Evolutionary conservation across 2,329 filamentous ascomycete species (phyloP), one percentile per base, ranked within the genome.

Genomic region (Penicillium fuscoglaucum): DNA sequence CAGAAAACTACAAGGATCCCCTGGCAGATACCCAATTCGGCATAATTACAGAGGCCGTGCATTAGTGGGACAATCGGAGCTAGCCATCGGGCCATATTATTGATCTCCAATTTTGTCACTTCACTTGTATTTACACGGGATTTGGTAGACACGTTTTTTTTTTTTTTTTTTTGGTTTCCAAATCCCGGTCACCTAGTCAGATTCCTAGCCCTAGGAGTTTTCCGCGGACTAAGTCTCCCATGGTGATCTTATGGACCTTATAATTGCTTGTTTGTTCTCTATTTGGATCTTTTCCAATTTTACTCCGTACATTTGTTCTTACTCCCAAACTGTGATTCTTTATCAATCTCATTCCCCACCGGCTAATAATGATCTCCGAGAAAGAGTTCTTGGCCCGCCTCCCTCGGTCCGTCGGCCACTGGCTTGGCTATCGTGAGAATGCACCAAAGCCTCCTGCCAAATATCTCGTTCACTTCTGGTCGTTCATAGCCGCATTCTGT

Each of bases 371-470:
- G 45, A 31, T 47, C 28, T 50, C 47, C 9, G 47, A 50, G 24
- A 39, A 26, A 50, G 87, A 44, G 19, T 52, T 52, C n/a, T n/a
- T 52, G 39, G 26, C 39, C 12, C 50, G 39, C 39, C 61, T 70
- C 8, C 68, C 68, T 6, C 51, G 39, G 31, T 61, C 62, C 60
- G 49, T 70, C n/a, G 66, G 66, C 39, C 67, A 67, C 60, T 70
- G 66, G 65, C 54, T 70, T 10, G 68, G 67, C 58, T 68, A 69
- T 44, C 67, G 67, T 4, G 29, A 65, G 26, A 58, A 56, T 28
- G 37, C 63, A 28, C 63, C 63, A 7, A 62, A 62, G 48, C 67
- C 68, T 13, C 59, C 68, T 6, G 55, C 60, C 12, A 57, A 52
- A 48, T 68, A 66, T 52, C 53, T 61, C 33, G 33, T 65, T 26